Evolutionary conservation across 192 early-diverging fungal genomes (phyloP), one percentile per base, ranked within the genome.

Genomic region (Linnemannia hyalina): DNA sequence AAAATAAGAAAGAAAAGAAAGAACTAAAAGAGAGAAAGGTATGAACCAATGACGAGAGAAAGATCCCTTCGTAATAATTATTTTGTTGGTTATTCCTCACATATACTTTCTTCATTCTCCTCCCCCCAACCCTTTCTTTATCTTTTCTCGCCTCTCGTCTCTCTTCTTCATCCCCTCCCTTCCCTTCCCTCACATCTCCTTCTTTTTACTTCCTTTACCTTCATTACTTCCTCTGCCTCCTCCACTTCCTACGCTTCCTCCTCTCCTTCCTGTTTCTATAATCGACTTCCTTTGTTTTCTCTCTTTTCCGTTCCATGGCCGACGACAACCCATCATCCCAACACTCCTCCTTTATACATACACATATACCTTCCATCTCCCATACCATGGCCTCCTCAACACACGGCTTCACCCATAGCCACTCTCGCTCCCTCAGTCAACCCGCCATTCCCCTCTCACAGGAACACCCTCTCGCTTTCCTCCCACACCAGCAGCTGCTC

Each of bases 351-450:
- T 47, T 35, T 7, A n/a, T 47, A 36, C 47, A 40, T 26, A 13
- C 77, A 42, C 47, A 3, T 40, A 5, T 40, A 38, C 35, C 70
- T 20, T 47, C 29, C 73, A 57, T 23, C 72, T 52, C 49, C 1
- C 49, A 52, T 52, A 52, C 49, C 49, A 52, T 52, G 49, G 2
- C 49, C 49, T 29, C 47, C 26, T 35, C 52, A 55, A 35, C 52
- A 75, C 46, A 70, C 38, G 11, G 18, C n/a, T 35, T 23, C 32
- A 49, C 76, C 20, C 44, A 68, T 5, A 38, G 68, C 20, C 73
- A 81, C 49, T 7, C 68, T 23, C 72, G 73, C 36, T 80, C 78
- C 1, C 52, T 75, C 35, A 75, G 65, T 35, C 72, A 81, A 4
- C 73, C 80, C 4, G 60, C 63, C 9, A 16, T 77, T 15, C 22